Conservation (phyloP, 192 early-diverging fungal species). For the Entomortierella chlamydospora region DNA sequence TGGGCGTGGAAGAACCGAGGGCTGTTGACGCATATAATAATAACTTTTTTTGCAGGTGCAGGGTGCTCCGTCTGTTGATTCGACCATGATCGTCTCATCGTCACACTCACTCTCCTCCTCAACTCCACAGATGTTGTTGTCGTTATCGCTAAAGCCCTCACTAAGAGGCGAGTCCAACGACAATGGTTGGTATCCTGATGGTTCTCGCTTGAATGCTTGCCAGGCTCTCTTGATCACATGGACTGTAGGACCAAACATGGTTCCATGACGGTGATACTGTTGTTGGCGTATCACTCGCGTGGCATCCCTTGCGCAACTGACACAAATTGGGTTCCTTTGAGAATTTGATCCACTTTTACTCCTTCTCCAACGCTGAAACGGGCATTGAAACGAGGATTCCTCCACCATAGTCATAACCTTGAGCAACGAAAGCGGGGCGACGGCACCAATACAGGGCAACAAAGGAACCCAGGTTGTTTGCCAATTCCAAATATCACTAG, state of each 20-base stretch:
- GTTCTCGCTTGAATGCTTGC: not conserved
- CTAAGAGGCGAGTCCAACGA: not conserved
- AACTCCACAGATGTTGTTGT: no score
- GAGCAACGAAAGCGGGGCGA: slow-evolving; percentile 22
- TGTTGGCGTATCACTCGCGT: not conserved
- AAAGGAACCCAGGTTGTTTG: slow-evolving; percentile 16
- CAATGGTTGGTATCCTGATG: slow-evolving; percentile 27
- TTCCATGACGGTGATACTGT: not conserved
- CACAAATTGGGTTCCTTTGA: not conserved
- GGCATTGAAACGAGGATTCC: slow-evolving; percentile 3
- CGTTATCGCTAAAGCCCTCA: no score
- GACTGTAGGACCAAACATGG: slow-evolving; percentile 5
- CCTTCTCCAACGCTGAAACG: slow-evolving; percentile 14
- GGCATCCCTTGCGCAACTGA: not conserved
- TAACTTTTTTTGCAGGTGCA: not conserved
- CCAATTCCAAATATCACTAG: slow-evolving; percentile 12
- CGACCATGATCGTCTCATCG: not conserved
- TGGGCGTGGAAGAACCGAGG: slow-evolving; percentile 17
- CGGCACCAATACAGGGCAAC: slow-evolving; percentile 31
- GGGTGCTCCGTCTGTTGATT: not conserved
- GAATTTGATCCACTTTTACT: not conserved
- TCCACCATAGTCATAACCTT: slow-evolving; percentile 23
- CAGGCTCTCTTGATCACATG: slow-evolving; percentile 9
- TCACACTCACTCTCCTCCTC: no score
- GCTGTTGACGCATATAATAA: not conserved